A percentile compares a stretch with the other conserved stretches of the same genome.
Evolutionary conservation across 768 basidiomycete species (phyloP).

Genomic region (Mycena floridula): DNA sequence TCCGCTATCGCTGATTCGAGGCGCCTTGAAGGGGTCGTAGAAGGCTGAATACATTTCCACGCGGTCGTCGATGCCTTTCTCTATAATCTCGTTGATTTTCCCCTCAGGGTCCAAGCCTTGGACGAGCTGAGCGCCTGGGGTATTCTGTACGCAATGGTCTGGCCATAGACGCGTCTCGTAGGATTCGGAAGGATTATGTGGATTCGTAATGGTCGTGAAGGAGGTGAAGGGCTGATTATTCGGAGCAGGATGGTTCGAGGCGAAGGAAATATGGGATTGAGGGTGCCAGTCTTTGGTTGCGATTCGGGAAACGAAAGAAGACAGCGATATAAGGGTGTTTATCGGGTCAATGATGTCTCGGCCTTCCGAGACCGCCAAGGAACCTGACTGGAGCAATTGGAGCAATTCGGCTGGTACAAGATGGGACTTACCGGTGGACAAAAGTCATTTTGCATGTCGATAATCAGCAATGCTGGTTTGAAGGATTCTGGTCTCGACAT

Average conservation of each 20-base stretch:
- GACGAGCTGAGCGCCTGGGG: conserved; percentile 47
- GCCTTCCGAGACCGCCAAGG: conserved; percentile 64
- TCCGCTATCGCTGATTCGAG: conserved; percentile 12
- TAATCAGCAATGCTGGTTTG: conserved; percentile 54
- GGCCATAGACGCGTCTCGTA: conserved; percentile 58
- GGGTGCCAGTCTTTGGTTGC: conserved; percentile 60
- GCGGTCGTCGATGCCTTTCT: conserved; percentile 34
- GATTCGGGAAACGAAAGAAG: conserved; percentile 39
- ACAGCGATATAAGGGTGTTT: conserved; percentile 49
- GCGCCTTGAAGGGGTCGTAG: conserved; percentile 33
- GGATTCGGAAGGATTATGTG: conserved; percentile 27
- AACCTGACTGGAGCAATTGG: conserved; percentile 30
- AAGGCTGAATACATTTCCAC: conserved; percentile 71
- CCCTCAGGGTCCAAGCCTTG: conserved; percentile 27
- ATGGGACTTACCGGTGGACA: conserved; percentile 24
- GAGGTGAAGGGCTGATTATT: conserved; percentile 15
- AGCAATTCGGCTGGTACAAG: not conserved
- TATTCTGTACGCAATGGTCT: conserved; percentile 57
- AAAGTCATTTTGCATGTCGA: conserved; percentile 87
- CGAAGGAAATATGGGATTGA: conserved; percentile 65
- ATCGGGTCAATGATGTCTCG: conserved; percentile 50
- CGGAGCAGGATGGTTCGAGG: conserved; percentile 26
- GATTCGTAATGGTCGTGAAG: conserved; percentile 19
- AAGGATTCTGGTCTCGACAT: conserved; percentile 5
- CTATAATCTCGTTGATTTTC: conserved; percentile 13